Base-by-base conservation (phyloP, 148 eudicot species). In the Polygonum maritimum region DNA sequence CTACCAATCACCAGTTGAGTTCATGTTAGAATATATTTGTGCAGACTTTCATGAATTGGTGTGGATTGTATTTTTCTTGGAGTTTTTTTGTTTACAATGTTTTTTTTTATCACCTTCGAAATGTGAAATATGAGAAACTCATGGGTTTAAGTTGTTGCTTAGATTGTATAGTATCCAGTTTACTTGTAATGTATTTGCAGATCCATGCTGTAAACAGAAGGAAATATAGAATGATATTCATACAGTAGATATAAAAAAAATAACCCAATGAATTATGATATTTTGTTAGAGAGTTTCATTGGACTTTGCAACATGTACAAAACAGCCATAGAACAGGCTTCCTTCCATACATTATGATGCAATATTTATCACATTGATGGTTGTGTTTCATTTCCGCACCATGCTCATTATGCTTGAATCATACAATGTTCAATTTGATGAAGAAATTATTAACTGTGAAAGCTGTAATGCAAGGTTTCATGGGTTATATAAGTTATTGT, bases 291-390 rank as follows among this genome's bases (percentile, higher is more conserved):
- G 21, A 54, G 60, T 54, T n/a, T 55, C 31, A 10, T 55, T 55
- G 63, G 11, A 57, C 63, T 22, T 57, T 19, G 33, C 31, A 21
- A n/a, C 33, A 22, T 57, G 7, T 21, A 21, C 7, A 57, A 57
- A 57, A 13, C 21, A 3, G 63, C 63, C 22, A 31, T 7, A 19
- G 63, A 13, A 19, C 63, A 57, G 33, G 33, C 12, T 62, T 62
- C 69, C 69, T 62, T 62, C 67, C 69, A 11, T 31, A 62, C 15
- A 62, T 38, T 62, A 31, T 26, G 69, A 62, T 60, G 69, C 69
- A 60, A 26, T 26, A 62, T 38, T 11, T 10, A 58, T 22, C 35
- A 54, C 60, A 18, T 18, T 18, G 60, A 54, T 54, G 65, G 6
- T 22, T 33, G 16, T 62, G 36, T 31, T 62, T 31, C 69, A 11